Evolutionary conservation across 1,284 basidiomycete species (phyloP).

Genomic region (Porogramme epimiltina): DNA sequence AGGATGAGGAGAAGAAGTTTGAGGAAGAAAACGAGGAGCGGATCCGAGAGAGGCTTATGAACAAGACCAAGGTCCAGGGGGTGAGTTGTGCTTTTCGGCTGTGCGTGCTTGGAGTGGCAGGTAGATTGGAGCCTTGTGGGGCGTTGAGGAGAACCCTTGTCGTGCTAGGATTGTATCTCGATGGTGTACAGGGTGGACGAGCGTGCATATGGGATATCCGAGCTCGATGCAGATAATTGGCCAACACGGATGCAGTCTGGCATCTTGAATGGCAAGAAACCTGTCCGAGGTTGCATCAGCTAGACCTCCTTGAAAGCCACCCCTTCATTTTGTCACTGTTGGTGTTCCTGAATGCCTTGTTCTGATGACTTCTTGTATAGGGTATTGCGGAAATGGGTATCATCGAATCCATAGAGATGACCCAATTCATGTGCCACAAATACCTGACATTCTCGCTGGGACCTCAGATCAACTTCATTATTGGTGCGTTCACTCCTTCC

Average conservation of each 20-base stretch:
- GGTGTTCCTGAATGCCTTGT: not conserved
- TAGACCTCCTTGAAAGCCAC: no score
- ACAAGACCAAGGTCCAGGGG: conserved; percentile 54
- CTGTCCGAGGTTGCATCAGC: no score
- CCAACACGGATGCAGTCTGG: no score
- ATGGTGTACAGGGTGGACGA: no score
- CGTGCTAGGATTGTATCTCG: no score
- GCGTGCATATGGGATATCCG: no score
- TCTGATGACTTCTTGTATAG: conserved; percentile 38
- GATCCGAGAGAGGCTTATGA: conserved; percentile 56
- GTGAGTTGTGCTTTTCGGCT: conserved; percentile 39
- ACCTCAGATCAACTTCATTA: conserved; percentile 95
- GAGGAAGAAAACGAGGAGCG: conserved; percentile 59
- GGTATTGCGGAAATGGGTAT: conserved; percentile 83
- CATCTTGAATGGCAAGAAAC: no score
- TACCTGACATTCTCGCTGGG: conserved; percentile 83
- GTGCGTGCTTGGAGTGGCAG: no score
- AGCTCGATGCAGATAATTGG: no score
- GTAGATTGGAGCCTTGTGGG: no score
- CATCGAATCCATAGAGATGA: conserved; percentile 84
- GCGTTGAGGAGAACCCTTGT: no score
- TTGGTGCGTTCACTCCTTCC: conserved; percentile 58
- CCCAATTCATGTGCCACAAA: conserved; percentile 97
- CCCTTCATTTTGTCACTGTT: not conserved
- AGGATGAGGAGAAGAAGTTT: conserved; percentile 58